These are phyloP conservation scores for Skeletonema marinoi DNA, from an alignment of 108 stramenopile species.

Conservation along the genomic window DNA sequence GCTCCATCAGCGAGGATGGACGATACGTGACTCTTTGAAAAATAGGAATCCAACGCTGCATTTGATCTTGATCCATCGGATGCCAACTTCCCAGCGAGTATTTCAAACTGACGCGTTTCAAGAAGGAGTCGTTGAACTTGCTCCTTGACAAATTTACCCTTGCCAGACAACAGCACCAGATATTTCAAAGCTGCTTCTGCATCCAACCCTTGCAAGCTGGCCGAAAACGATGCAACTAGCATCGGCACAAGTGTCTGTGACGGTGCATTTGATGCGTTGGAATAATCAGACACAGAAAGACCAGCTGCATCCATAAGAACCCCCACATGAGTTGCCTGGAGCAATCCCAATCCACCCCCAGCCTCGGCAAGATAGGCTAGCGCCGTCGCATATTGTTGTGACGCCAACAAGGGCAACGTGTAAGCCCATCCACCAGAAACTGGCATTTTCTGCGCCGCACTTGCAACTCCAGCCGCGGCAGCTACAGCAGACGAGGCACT, in stretches of 20 bases:
- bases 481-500: conserved; percentile 34
- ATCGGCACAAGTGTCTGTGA: conserved; percentile 21
- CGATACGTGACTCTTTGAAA: conserved; percentile 58
- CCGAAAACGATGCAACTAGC: conserved; percentile 46
- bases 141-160: conserved; percentile 31
- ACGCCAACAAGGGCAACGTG: conserved; percentile 63
- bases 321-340: conserved; percentile 76
- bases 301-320: conserved; percentile 48
- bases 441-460: conserved; percentile 11
- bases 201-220: conserved; percentile 46
- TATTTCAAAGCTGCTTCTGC: conserved; percentile 49
- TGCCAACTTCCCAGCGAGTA: conserved; percentile 44
- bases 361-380: conserved; percentile 68
- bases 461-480: conserved; percentile 1
- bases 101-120: conserved; percentile 50
- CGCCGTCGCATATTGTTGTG: conserved; percentile 78
- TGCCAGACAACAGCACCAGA: conserved; percentile 27
- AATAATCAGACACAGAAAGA: conserved; percentile 25
- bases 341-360: conserved; percentile 64
- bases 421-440: conserved; percentile 77
- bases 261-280: not conserved
- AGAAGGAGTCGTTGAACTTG: conserved; percentile 51
- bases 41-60: conserved; percentile 62
- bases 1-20: conserved; percentile 57
- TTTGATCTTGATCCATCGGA: conserved; percentile 46